Evolutionary conservation across 768 basidiomycete genomes (phyloP).

Genomic region (Tubosaeta sp.): DNA sequence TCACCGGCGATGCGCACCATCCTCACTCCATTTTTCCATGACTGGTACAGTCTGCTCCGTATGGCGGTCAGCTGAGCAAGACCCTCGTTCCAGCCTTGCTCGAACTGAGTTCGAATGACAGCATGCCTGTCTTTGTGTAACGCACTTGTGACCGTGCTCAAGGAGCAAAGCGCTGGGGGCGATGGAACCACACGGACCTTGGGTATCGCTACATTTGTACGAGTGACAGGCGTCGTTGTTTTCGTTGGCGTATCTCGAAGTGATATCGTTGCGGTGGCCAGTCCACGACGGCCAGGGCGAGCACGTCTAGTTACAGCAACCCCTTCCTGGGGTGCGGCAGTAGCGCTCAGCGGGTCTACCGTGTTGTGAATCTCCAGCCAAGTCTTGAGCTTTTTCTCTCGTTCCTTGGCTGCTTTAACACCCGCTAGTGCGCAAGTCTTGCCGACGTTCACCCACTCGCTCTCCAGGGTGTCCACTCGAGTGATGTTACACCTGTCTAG

Average conservation of each 20-base stretch:
- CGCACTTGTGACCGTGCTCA: slow-evolving; percentile 40
- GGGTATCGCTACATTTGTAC: slow-evolving; percentile 14
- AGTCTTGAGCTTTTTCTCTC: slow-evolving; percentile 56
- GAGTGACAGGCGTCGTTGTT: slow-evolving; percentile 10
- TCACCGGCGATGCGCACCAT: slow-evolving; percentile 39
- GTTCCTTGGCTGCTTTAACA: slow-evolving; percentile 55
- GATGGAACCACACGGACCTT: slow-evolving; percentile 59
- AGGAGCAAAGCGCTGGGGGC: slow-evolving; percentile 42
- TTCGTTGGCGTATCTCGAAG: slow-evolving; percentile 36
- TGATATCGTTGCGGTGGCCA: slow-evolving; percentile 66
- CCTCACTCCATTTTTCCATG: slow-evolving; percentile 42
- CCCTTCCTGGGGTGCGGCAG: neutral
- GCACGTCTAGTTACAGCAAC: slow-evolving; percentile 13
- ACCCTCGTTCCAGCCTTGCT: slow-evolving; percentile 61
- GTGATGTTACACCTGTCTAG: slow-evolving; percentile 63
- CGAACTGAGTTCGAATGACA: slow-evolving; percentile 48
- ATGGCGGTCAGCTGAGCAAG: slow-evolving; percentile 48
- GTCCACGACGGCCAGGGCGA: slow-evolving; percentile 50
- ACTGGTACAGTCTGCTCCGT: slow-evolving; percentile 41
- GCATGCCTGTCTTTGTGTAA: slow-evolving; percentile 34
- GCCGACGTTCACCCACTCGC: slow-evolving; percentile 60
- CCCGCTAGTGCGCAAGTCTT: slow-evolving; percentile 58
- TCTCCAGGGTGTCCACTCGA: slow-evolving; percentile 45
- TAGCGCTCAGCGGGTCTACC: neutral
- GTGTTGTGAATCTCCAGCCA: slow-evolving; percentile 40